Evolutionary conservation across 1,284 basidiomycete genomes (phyloP).

Genomic region (Singerocomus rubriflavus): DNA sequence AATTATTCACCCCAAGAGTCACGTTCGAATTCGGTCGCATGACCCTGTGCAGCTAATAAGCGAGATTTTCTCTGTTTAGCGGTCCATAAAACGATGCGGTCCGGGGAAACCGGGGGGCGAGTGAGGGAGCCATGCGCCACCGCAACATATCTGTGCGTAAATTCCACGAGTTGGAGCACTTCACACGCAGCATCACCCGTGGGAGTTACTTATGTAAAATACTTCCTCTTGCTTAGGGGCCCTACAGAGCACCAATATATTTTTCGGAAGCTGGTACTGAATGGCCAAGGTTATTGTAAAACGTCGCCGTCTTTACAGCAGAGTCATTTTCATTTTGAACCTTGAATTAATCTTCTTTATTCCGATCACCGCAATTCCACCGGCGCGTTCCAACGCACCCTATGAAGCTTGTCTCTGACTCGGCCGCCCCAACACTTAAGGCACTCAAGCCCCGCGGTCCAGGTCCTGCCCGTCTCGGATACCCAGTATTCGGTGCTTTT

Average conservation of each 20-base stretch:
- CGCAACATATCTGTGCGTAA: background rate
- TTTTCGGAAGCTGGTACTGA: too few relatives aligned
- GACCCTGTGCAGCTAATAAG: background rate
- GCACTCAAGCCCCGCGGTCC: background rate
- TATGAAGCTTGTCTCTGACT: background rate
- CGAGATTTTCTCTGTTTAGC: background rate
- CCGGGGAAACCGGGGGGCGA: background rate
- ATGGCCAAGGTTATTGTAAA: background rate
- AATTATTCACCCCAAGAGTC: background rate
- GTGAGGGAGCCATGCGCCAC: background rate
- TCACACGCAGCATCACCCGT: background rate
- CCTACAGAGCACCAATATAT: too few relatives aligned
- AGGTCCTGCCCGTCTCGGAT: background rate
- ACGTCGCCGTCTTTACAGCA: slow-evolving; percentile 1
- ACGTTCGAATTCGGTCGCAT: slow-evolving; percentile 4
- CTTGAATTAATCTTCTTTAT: background rate
- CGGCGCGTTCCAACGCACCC: background rate
- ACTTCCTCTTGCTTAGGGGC: background rate
- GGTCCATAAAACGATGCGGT: background rate
- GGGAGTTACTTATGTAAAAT: slow-evolving; percentile 17
- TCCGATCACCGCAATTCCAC: background rate
- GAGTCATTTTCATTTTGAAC: background rate
- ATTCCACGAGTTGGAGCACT: background rate
- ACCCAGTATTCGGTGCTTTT: background rate
- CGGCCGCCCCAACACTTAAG: background rate